Evolutionary conservation across 225 moss, liverwort and hornwort genomes (phyloP), one percentile per base, ranked within the genome.

Genomic region (Straminergon stramineum): DNA sequence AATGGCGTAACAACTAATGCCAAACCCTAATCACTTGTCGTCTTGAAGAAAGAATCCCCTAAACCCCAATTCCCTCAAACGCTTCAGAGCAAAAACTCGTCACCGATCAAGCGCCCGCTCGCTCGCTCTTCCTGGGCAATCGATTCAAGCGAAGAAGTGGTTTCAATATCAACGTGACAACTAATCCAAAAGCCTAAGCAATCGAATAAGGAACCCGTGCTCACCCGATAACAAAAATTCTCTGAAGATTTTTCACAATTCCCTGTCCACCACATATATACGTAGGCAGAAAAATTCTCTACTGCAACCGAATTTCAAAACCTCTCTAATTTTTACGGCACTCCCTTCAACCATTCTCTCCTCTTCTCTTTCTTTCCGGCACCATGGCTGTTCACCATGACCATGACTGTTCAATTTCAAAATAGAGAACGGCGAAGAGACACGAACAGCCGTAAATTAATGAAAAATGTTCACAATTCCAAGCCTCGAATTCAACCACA

Each of bases 361-460:
- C 77, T 34, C 58, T 27, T n/a, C 35, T 37, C 22, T 52, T 20
- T 27, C 35, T 27, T 56, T 75, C 87, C 79, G 30, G 69, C 63
- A 81, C 73, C 85, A 85, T 67, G 83, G 88, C 91, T 89, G 52
- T 93, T 91, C 91, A 88, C 87, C 85, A 48, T 35, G 81, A 84
- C 79, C 85, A 90, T 85, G 91, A 90, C 91, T 84, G 89, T 91
- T 91, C 93, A 88, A 90, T 84, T 67, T 63, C 45, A 88, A 77
- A 45, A 37, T 35, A 32, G 13, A 55, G 27, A 45, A 65, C 69
- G 81, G 68, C 87, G 91, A 91, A 91, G 79, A 75, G 88, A 75
- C 90, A 84, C 83, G 65, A 34, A 83, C 88, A 85, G 81, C 56
- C 65, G 75, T 69, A 6, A 56, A 39, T 52, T n/a, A 21, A 51